Conservation (phyloP, 2,329 filamentous ascomycete species). For the Alternaria atra region DNA sequence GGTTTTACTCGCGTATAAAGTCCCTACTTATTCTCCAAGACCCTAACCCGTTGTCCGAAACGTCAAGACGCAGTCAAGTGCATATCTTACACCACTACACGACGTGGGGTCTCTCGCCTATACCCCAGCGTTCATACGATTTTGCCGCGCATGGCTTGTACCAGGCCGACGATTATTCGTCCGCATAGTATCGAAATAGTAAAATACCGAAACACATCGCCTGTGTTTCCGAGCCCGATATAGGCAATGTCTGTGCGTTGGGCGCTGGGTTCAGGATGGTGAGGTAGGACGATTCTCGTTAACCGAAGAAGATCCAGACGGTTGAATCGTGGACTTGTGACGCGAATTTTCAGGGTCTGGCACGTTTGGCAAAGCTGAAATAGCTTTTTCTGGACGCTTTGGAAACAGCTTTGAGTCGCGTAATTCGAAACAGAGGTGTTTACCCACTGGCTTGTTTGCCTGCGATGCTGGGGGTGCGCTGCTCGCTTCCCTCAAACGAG, state of each 20-base stretch:
- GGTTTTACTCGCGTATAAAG: background rate
- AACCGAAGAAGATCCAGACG: background rate
- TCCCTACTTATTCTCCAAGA: background rate
- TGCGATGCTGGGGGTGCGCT: background rate
- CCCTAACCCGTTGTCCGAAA: conserved; percentile 9
- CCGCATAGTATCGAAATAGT: conserved; percentile 18
- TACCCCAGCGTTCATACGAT: background rate
- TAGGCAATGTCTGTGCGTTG: conserved; percentile 16
- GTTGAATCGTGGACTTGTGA: background rate
- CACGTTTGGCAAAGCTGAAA: conserved; percentile 7
- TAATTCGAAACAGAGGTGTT: background rate
- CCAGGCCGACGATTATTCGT: conserved; percentile 10
- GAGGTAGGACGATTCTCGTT: background rate
- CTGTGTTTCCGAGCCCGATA: conserved; percentile 9
- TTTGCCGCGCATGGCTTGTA: conserved; percentile 11
- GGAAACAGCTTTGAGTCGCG: background rate
- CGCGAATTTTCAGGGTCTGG: background rate
- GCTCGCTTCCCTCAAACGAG: background rate
- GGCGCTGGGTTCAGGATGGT: conserved; percentile 1
- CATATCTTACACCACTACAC: conserved; percentile 15
- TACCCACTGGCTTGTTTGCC: background rate
- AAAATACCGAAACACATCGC: conserved; percentile 23
- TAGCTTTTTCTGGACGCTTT: background rate
- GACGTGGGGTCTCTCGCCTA: conserved; percentile 2
- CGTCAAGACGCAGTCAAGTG: conserved; percentile 17